Evolutionary conservation across 371 early-diverging fungal species (phyloP).

Genomic region (Mortierella sp.): DNA sequence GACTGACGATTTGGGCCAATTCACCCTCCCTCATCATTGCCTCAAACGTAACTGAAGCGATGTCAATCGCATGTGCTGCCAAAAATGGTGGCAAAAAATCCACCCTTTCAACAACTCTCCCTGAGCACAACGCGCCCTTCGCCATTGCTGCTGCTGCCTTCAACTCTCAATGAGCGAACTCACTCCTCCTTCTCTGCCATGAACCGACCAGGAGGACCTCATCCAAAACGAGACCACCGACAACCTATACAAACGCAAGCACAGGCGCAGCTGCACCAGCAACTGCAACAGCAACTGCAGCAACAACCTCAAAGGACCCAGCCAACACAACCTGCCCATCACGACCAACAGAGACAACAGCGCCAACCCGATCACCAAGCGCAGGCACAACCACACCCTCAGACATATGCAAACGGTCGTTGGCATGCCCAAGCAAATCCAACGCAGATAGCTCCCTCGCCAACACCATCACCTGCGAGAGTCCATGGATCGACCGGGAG

Average conservation of each 20-base stretch:
- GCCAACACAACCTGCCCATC: neutral
- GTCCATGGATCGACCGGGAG: neutral
- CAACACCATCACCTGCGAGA: neutral
- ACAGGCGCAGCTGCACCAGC: neutral
- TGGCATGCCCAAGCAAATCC: neutral
- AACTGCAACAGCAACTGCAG: neutral
- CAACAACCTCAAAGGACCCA: neutral
- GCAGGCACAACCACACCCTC: neutral
- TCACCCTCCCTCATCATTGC: neutral
- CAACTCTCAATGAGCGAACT: neutral
- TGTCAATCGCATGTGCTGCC: neutral
- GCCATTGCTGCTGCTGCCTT: neutral
- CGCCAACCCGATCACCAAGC: neutral
- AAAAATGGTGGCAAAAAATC: constrained; percentile 22
- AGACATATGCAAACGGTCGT: neutral
- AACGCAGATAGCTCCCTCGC: neutral
- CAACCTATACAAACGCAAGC: no score
- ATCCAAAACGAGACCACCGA: neutral
- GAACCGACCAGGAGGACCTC: neutral
- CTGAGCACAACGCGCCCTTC: neutral
- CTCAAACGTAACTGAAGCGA: neutral
- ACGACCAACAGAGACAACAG: neutral
- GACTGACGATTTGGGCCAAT: neutral
- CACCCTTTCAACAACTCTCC: neutral
- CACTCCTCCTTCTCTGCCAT: neutral